These are phyloP conservation scores for Yarrowia deformans DNA, from an alignment of 805 yeast genomes.

Conservation along the genomic window DNA sequence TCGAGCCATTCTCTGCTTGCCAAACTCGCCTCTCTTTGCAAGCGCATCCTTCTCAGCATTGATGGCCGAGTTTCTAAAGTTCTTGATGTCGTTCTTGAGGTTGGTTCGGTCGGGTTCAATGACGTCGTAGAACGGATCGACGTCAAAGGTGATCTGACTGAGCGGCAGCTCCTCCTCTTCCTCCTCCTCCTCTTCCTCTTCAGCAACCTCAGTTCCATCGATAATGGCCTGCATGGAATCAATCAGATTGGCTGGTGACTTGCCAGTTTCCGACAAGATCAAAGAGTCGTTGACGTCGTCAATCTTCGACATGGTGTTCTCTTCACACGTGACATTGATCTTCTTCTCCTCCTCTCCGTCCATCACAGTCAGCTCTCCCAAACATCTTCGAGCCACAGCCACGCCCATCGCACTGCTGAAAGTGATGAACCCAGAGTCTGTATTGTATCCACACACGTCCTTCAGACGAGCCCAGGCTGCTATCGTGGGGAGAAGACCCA, in stretches of 20 bases:
- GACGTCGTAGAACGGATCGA: conserved; percentile 28
- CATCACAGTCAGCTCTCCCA: conserved; percentile 20
- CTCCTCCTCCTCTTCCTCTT: conserved; percentile 25
- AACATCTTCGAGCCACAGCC: conserved; percentile 25
- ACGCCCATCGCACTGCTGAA: conserved; percentile 28
- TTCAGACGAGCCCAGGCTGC: conserved; percentile 14
- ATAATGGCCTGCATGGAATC: conserved; percentile 31
- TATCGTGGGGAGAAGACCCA: conserved; percentile 29
- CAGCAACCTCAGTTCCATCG: conserved; percentile 18
- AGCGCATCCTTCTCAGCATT: conserved; percentile 40
- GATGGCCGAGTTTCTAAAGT: conserved; percentile 44
- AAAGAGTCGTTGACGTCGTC: conserved; percentile 21
- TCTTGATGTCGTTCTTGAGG: conserved; percentile 43
- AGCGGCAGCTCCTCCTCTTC: conserved; percentile 31
- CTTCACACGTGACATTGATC: conserved; percentile 30
- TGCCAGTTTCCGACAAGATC: conserved; percentile 21
- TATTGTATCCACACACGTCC: conserved; percentile 28
- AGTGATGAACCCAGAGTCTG: conserved; percentile 22
- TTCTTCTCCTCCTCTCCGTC: conserved; percentile 23
- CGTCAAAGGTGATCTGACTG: conserved; percentile 35
- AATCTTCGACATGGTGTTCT: conserved; percentile 15
- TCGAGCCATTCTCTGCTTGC: conserved; percentile 39
- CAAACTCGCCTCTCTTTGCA: conserved; percentile 41
- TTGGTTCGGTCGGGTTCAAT: conserved; percentile 40
- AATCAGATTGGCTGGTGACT: conserved; percentile 28